Conservation (phyloP, 1,284 basidiomycete species). For the Apiotrichum akiyoshidainum region DNA sequence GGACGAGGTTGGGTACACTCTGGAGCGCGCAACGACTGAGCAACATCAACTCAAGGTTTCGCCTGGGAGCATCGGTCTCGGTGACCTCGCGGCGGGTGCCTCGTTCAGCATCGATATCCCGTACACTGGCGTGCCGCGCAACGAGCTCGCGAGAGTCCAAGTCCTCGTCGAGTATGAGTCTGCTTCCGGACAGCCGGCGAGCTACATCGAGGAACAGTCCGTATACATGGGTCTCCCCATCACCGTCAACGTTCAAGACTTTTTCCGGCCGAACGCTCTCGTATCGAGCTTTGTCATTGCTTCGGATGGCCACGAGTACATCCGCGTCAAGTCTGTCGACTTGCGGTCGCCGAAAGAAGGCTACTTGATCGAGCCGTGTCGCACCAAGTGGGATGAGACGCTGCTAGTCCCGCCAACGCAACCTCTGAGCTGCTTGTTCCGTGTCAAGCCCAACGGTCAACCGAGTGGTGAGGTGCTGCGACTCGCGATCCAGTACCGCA, state of each 20-base stretch:
- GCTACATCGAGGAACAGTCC: conserved; percentile 29
- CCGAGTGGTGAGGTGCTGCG: conserved; percentile 25
- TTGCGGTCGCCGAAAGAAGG: conserved; percentile 18
- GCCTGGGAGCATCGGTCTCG: conserved; percentile 15
- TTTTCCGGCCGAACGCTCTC: conserved; percentile 48
- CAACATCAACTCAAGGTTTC: conserved; percentile 13
- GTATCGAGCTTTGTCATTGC: conserved; percentile 51
- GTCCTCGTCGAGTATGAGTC: conserved; percentile 29
- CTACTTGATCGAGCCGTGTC: conserved; percentile 26
- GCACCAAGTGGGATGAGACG: conserved; percentile 19
- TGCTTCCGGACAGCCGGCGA: conserved; percentile 6
- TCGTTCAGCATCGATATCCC: conserved; percentile 26
- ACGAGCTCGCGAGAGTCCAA: conserved; percentile 32
- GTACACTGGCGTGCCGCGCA: conserved; percentile 32
- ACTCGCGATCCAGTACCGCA: conserved; percentile 40
- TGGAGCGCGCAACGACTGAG: conserved; percentile 17
- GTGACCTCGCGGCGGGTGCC: conserved; percentile 19
- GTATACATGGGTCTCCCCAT: conserved; percentile 47
- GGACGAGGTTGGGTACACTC: conserved; percentile 25
- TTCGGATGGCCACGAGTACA: conserved; percentile 42
- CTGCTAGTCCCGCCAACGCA: conserved; percentile 38
- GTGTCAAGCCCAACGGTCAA: conserved; percentile 25
- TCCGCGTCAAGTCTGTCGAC: conserved; percentile 37
- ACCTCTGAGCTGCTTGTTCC: conserved; percentile 45
- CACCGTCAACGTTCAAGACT: conserved; percentile 53